Evolutionary conservation across 768 basidiomycete species (phyloP).

Genomic region (Cyathus striatus): DNA sequence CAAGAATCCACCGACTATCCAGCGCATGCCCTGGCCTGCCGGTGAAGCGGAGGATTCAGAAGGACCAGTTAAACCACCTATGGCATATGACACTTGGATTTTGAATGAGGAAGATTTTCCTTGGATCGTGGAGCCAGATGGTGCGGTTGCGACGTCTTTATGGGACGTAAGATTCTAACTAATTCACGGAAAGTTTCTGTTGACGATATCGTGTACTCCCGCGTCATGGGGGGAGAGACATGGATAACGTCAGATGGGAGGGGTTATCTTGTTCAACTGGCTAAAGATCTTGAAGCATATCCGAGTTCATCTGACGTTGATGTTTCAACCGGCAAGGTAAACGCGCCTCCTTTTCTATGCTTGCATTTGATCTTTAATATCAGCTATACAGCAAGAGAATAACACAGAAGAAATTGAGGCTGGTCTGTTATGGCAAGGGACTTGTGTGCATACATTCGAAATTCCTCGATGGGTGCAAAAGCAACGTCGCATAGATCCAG

Average conservation of each 20-base stretch:
- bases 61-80: conserved; percentile 24
- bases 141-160: conserved; percentile 29
- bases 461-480: conserved; percentile 80
- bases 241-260: conserved; percentile 87
- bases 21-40: conserved; percentile 81
- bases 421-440: conserved; percentile 79
- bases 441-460: conserved; percentile 73
- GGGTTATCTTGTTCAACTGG: conserved; percentile 71
- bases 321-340: too few species aligned
- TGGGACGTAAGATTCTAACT: background rate
- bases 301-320: conserved; percentile 12
- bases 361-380: too few species aligned
- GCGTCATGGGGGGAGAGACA: conserved; percentile 58
- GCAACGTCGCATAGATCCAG: conserved; percentile 51
- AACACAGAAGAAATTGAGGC: too few species aligned
- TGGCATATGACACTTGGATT: conserved; percentile 68
- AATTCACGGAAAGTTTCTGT: conserved; percentile 47
- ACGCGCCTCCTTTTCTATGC: too few species aligned
- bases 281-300: conserved; percentile 27
- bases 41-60: conserved; percentile 31
- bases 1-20: conserved; percentile 65
- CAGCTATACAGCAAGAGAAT: too few species aligned
- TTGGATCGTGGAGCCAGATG: conserved; percentile 73
- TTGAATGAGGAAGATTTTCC: conserved; percentile 60
- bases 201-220: conserved; percentile 54